A percentile compares a stretch with the other conserved stretches of the same genome.
Evolutionary conservation across 768 basidiomycete species (phyloP).

Genomic region (Erythrobasidium yunnanense): DNA sequence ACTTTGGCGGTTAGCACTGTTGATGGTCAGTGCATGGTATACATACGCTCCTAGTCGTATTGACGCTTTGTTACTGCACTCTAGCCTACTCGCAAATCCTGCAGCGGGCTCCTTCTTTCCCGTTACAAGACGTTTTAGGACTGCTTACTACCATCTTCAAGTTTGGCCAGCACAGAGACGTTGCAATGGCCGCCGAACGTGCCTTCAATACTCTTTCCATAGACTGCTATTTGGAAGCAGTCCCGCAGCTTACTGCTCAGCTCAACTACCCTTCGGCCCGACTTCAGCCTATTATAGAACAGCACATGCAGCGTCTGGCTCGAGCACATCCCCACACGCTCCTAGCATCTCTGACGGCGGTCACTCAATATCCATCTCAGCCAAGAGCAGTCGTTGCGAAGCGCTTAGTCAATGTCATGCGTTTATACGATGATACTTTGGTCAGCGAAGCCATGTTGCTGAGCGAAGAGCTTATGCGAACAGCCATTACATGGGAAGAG

Average conservation of each 20-base stretch:
- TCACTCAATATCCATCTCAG: background rate
- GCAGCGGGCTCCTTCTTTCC: slow-evolving; percentile 4
- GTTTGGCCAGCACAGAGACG: slow-evolving; percentile 13
- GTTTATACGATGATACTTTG: slow-evolving; percentile 4
- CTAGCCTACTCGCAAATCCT: slow-evolving; percentile 9
- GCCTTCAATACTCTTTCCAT: slow-evolving; percentile 13
- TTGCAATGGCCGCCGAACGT: background rate
- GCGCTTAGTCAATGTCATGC: slow-evolving; percentile 10
- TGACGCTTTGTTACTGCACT: too few relatives aligned
- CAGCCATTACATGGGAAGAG: slow-evolving; percentile 18
- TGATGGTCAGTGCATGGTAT: background rate
- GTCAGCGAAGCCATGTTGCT: slow-evolving; percentile 23
- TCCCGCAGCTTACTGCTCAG: slow-evolving; percentile 20
- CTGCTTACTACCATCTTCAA: slow-evolving; percentile 14
- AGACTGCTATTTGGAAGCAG: slow-evolving; percentile 17
- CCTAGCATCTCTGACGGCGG: slow-evolving; percentile 10
- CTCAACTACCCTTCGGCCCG: slow-evolving; percentile 8
- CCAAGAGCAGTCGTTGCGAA: slow-evolving; percentile 7
- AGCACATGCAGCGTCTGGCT: slow-evolving; percentile 5
- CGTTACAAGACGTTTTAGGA: slow-evolving; percentile 17
- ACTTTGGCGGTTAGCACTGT: slow-evolving; percentile 3
- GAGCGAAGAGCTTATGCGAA: slow-evolving; percentile 9
- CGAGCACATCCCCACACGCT: slow-evolving; percentile 19
- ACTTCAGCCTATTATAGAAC: slow-evolving; percentile 7
- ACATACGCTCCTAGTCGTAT: too few relatives aligned